Percentiles rank a stretch among this genome's conserved stretches.
These are phyloP conservation scores for Petunia axillaris DNA, from an alignment of 257 asterid genomes.

Conservation along the genomic window DNA sequence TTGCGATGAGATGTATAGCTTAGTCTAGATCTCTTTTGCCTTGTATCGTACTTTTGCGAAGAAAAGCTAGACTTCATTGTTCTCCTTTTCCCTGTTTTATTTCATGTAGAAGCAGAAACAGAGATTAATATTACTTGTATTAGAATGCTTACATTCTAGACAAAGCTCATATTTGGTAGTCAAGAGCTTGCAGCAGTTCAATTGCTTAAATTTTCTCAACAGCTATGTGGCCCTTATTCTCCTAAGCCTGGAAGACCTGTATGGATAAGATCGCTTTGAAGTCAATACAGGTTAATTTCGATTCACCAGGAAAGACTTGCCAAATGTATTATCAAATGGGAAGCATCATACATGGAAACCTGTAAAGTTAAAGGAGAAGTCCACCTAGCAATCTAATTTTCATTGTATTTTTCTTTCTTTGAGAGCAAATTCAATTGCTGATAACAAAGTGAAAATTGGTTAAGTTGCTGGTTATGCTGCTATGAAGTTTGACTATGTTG, in stretches of 20 bases:
- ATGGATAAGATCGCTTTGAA: constrained; percentile 7
- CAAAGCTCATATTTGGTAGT: neutral
- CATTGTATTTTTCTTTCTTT: neutral
- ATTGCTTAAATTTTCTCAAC: neutral
- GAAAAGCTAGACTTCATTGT: neutral
- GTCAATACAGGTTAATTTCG: neutral
- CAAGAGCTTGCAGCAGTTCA: neutral
- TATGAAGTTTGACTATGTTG: neutral
- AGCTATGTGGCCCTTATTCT: neutral
- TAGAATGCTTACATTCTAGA: neutral
- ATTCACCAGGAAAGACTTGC: neutral
- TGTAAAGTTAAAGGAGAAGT: neutral
- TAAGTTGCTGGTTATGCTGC: constrained; percentile 9
- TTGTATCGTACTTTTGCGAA: neutral
- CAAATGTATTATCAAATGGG: neutral
- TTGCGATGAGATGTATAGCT: neutral
- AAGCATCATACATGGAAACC: neutral
- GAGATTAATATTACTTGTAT: neutral
- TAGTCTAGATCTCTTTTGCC: neutral
- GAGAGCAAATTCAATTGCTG: neutral
- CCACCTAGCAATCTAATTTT: constrained; percentile 9
- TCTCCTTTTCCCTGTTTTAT: neutral
- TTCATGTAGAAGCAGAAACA: neutral
- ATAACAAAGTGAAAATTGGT: constrained; percentile 7
- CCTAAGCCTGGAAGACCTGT: neutral